Percentiles rank a stretch among this genome's conserved stretches.
phyloP scores from a whole-genome alignment of 495 filamentous ascomycete genomes.

The Penicillium malachiteum region DNA sequence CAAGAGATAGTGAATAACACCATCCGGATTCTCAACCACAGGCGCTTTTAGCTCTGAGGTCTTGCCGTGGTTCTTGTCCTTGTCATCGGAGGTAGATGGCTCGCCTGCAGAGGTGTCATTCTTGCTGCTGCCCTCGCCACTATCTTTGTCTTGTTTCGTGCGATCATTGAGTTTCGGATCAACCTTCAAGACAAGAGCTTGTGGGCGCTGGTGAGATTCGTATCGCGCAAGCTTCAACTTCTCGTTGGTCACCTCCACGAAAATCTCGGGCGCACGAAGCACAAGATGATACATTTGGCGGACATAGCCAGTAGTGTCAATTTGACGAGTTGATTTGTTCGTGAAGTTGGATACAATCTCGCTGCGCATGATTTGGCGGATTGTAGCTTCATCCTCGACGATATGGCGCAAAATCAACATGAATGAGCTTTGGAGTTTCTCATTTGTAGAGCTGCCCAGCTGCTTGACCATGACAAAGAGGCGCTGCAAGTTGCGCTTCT shows the following conservation, averaged over 20 bases:
- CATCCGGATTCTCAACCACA: constrained; percentile 88
- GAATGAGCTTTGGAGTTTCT: constrained; percentile 74
- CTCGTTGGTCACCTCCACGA: constrained; percentile 88
- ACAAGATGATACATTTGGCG: constrained; percentile 79
- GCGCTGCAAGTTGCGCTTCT: constrained; percentile 84
- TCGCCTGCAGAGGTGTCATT: constrained; percentile 29
- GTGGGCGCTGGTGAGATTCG: constrained; percentile 57
- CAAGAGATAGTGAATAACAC: constrained; percentile 94
- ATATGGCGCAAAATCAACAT: constrained; percentile 90
- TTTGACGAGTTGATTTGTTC: constrained; percentile 57
- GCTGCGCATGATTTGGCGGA: constrained; percentile 88
- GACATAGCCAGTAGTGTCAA: constrained; percentile 71
- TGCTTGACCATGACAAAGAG: constrained; percentile 95
- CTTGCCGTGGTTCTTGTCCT: constrained; percentile 63
- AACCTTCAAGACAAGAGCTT: constrained; percentile 59
- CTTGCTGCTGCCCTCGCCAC: constrained; percentile 29
- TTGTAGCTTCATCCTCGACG: constrained; percentile 86
- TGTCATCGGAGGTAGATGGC: constrained; percentile 43
- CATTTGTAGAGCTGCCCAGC: constrained; percentile 71
- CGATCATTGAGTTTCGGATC: constrained; percentile 36
- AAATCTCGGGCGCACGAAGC: constrained; percentile 79
- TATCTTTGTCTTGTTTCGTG: constrained; percentile 25
- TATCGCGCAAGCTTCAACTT: constrained; percentile 68
- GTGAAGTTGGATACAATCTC: constrained; percentile 80
- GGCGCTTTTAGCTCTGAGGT: constrained; percentile 73